Evolutionary conservation across 257 asterid species (phyloP).

Genomic region (Paulownia fortunei): DNA sequence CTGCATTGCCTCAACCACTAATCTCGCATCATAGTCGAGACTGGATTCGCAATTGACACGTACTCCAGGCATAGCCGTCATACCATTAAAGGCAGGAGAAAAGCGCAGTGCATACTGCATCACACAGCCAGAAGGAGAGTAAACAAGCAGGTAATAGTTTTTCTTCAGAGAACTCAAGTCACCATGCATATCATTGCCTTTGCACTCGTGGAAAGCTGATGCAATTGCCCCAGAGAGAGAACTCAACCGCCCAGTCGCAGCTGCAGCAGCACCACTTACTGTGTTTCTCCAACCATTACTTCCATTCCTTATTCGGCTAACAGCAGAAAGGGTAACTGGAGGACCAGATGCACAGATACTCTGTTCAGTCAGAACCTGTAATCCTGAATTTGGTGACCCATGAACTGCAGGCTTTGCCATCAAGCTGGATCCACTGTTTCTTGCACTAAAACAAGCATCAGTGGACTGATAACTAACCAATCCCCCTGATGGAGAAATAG

Average conservation of each 20-base stretch:
- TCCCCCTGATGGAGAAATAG: conserved; percentile 74
- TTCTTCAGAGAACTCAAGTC: conserved; percentile 51
- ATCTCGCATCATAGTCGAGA: conserved; percentile 50
- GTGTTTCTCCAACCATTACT: conserved; percentile 66
- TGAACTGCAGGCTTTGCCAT: conserved; percentile 43
- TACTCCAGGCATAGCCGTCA: conserved; percentile 40
- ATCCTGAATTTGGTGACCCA: conserved; percentile 48
- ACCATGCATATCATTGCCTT: conserved; percentile 40
- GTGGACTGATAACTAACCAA: conserved; percentile 36
- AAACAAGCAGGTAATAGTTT: conserved; percentile 69
- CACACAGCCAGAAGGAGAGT: conserved; percentile 80
- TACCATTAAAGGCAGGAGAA: conserved; percentile 56
- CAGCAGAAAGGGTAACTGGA: conserved; percentile 51
- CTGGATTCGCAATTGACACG: conserved; percentile 45
- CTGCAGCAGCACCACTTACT: conserved; percentile 86
- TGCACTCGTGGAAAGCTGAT: conserved; percentile 67
- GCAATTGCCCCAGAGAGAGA: conserved; percentile 60
- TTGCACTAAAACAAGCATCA: conserved; percentile 44
- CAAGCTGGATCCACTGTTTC: conserved; percentile 36
- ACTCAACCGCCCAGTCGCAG: conserved; percentile 68
- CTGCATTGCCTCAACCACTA: conserved; percentile 70
- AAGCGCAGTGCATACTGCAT: conserved; percentile 67
- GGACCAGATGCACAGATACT: conserved; percentile 54
- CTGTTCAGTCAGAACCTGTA: conserved; percentile 59
- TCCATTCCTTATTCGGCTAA: conserved; percentile 75